Base-by-base conservation (phyloP, 192 early-diverging fungal genomes). In the Funneliformis mosseae region DNA sequence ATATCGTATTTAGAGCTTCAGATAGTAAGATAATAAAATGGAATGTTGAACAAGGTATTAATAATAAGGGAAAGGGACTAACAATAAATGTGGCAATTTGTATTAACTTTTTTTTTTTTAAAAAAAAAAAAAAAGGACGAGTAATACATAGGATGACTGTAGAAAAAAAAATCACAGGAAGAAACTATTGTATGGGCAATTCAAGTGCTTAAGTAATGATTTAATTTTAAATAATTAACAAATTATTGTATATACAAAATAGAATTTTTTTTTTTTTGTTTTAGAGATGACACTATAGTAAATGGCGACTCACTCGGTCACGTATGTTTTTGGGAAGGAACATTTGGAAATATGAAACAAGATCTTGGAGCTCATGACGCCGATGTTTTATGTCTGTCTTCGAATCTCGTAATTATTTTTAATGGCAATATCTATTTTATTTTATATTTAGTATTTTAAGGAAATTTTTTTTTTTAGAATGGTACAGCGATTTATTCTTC, bases 141-240 rank as follows among this genome's bases (percentile, higher is more conserved):
- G 85, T 89, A 62, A 74, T 89, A 3, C 80, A 88, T 7, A 89
- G 93, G 23, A 91, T 97, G 90, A 96, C 95, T 50, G 89, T 97
- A 33, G 93, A 93, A 59, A 92, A 88, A n/a, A 39, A 85, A 88
- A 39, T 84, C 86, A 41, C 87, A 87, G 39, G 91, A 96, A 76
- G 88, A 92, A 41, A 98, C 97, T n/a, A 81, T 97, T 71, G 94
- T 99, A 8, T 98, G 97, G 97, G 87, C 93, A 12, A 87, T 99
- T 10, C 85, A 83, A 2, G 88, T 90, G 21, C 80, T 96, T 60
- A 76, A 81, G 81, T 85, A 81, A 79, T n/a, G 14, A 50, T 3
- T 50, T 50, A 0, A 50, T 14, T 48, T 50, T 50, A 50, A 12
- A 14, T 4, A 50, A 50, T n/a, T 16, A 16, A 16, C 16, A 18